phyloP scores from a whole-genome alignment of 192 early-diverging fungal genomes.

The Phlyctochytrium planicorne region DNA sequence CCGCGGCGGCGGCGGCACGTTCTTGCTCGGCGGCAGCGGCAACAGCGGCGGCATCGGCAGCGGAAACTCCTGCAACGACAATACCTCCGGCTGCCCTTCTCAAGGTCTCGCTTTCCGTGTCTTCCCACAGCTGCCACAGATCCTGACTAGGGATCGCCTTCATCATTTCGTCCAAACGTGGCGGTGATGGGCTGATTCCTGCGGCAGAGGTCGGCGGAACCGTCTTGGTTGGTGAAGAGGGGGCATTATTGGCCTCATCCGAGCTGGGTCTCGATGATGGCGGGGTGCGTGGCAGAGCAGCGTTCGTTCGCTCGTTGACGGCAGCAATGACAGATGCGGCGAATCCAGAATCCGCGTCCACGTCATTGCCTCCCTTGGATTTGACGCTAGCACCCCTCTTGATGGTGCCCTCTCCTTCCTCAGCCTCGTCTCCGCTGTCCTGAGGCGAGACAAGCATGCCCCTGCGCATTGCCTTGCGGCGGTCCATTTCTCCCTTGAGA shows the following conservation, averaged over 20 bases:
- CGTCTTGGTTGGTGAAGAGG: neutral
- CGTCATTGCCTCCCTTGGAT: neutral
- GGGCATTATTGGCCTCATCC: neutral
- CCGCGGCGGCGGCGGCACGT: conserved; percentile 9
- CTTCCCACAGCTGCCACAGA: conserved; percentile 22
- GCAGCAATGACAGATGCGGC: conserved; percentile 4
- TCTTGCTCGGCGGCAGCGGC: neutral
- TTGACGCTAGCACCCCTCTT: neutral
- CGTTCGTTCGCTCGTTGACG: conserved; percentile 5
- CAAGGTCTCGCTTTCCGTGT: conserved; percentile 14
- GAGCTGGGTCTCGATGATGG: neutral
- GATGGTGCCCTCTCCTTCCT: neutral
- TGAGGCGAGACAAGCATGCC: neutral
- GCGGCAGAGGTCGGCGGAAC: neutral
- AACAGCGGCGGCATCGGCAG: neutral
- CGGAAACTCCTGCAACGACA: neutral
- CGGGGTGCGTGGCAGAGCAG: neutral
- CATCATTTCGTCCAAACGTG: conserved; percentile 7
- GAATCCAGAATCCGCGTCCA: neutral
- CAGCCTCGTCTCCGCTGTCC: conserved; percentile 7
- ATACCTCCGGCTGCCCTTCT: conserved; percentile 15
- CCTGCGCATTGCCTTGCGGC: neutral
- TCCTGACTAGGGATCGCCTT: conserved; percentile 14
- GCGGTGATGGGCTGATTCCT: neutral
- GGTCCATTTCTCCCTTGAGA: conserved; percentile 13